Base-by-base conservation (phyloP, 2,329 filamentous ascomycete genomes). In the Xylaria sp. region DNA sequence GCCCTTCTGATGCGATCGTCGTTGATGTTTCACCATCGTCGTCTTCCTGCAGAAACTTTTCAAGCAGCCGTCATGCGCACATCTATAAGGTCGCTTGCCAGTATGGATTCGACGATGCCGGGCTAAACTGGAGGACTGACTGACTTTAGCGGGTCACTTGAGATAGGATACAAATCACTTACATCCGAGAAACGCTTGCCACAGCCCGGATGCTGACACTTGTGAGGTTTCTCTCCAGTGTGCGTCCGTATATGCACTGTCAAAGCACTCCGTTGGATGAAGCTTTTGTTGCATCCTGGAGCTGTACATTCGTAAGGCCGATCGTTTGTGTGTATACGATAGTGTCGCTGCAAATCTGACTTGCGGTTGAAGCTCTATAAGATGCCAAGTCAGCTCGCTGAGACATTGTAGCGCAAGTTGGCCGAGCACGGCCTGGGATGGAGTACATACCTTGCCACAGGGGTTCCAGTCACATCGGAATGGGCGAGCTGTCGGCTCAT, bases 31-130 rank as follows among this genome's bases (percentile, higher is more conserved):
- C 64, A 91, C 87, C 88, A 90, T 90, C 65, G 89, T 92, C 5
- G 90, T 92, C 79, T 92, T 92, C 64, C 90, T 85, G 79, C 90
- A 92, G 78, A 92, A 92, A 78, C 90, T 90, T 80, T 90, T 91
- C 44, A 86, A 78, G 76, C 89, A 91, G 39, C 88, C 88, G 48
- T 88, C 83, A 72, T 90, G 87, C 54, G 84, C 83, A 73, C 89
- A 91, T 72, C 86, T 88, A 77, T 90, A 90, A 9, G 88, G 89
- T n/a, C 89, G 85, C 76, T 90, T 90, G 70, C 89, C 89, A 2
- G 88, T 89, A 75, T 91, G 89, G 65, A 91, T 90, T 54, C 89
- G 86, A 62, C 89, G 85, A 77, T 91, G 89, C 39, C 89, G 85
- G 51, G 89, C 88, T 66, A 91, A 81, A 80, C 88, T 90, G 2